Evolutionary conservation across 1,284 basidiomycete species (phyloP).

Genomic region (Puccinia polysora): DNA sequence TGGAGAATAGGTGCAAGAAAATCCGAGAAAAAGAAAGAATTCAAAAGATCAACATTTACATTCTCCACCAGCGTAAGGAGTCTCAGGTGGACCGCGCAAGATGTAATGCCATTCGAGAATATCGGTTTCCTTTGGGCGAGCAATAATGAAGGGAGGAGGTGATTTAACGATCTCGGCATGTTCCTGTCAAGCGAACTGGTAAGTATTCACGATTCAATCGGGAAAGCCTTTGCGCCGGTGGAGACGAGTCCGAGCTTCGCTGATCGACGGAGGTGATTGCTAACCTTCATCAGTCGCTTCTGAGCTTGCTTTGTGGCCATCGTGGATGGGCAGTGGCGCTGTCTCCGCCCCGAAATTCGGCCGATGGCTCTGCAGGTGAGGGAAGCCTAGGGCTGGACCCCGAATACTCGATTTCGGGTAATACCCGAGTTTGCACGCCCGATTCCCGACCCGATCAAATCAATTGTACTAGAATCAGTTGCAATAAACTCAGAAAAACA

Average conservation of each 20-base stretch:
- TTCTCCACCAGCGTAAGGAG: slow-evolving; percentile 52
- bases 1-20: neutral
- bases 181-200: slow-evolving; percentile 45
- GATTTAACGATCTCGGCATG: slow-evolving; percentile 52
- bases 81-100: slow-evolving; percentile 52
- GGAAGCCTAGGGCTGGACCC: no score
- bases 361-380: neutral
- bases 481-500: no score
- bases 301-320: slow-evolving; percentile 30
- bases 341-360: neutral
- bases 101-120: slow-evolving; percentile 53
- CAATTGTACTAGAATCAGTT: no score
- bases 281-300: slow-evolving; percentile 35
- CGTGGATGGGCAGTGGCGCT: neutral
- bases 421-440: no score
- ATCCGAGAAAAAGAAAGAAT: neutral
- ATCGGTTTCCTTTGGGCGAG: slow-evolving; percentile 51
- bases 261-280: neutral
- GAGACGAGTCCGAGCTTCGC: neutral
- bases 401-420: no score
- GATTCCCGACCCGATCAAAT: no score
- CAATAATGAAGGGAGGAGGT: slow-evolving; percentile 51
- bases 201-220: neutral
- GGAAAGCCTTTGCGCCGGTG: neutral
- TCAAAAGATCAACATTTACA: slow-evolving; percentile 26